Base-by-base conservation (phyloP, 345 rosid genomes). In the Camelina laxa region DNA sequence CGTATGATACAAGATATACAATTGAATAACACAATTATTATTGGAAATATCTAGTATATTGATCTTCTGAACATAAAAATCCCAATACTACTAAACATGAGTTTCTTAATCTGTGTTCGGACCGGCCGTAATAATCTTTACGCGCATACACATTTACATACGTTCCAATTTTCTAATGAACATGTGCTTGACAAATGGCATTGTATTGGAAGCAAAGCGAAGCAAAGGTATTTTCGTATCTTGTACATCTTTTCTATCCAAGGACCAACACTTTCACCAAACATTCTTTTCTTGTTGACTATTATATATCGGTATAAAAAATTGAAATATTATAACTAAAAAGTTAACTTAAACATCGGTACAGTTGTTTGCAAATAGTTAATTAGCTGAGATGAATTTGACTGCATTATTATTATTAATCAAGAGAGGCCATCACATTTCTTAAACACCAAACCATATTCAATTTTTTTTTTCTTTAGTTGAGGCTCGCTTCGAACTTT, bases 131-230 rank as follows among this genome's bases (percentile, higher is more conserved):
- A 4, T 21, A 47, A 47, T 21, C 30, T 33, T 53, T 24, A 53
- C 60, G 41, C 39, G 20, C 15, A 62, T 36, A 35, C 27, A 77
- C n/a, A 69, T 45, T 1, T 33, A 22, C 42, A 24, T 63, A 70
- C 38, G 10, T 61, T 22, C 35, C 12, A 22, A 3, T 17, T 61
- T 47, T 58, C 17, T 19, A 33, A 58, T 39, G 49, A 57, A 47
- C 19, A 45, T 47, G 65, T 9, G 30, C 21, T 44, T 76, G 65
- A 70, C 71, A 48, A 22, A 56, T 59, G 75, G 38, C 72, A 51
- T 80, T 88, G 86, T 60, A 80, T 77, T 86, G 24, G 70, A 88
- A 84, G 88, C 86, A 22, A 87, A 85, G 87, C 78, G 60, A 85
- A 70, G 75, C 36, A 69, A 76, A 76, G 80, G 64, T 76, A 54